phyloP scores from a whole-genome alignment of 345 rosid genomes.

The Cardiospermum halicacabum region DNA sequence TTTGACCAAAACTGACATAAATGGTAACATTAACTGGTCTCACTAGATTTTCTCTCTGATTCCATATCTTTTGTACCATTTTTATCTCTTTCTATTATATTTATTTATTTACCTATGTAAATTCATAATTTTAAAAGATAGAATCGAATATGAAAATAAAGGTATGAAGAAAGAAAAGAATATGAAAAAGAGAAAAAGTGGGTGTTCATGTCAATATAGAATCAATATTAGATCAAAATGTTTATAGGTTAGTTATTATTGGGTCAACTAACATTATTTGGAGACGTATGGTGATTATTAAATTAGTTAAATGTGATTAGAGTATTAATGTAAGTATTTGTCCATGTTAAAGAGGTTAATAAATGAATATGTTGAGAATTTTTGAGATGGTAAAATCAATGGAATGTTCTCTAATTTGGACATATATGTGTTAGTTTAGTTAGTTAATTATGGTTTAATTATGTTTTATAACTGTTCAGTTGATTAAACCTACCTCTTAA shows the following conservation, averaged over 20 bases:
- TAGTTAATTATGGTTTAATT: neutral
- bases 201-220: too few relatives aligned
- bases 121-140: too few relatives aligned
- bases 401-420: neutral
- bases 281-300: too few relatives aligned
- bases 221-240: too few relatives aligned
- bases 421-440: too few relatives aligned
- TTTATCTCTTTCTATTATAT: neutral
- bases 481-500: too few relatives aligned
- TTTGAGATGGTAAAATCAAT: neutral
- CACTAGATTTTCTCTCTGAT: slow-evolving; percentile 8
- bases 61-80: neutral
- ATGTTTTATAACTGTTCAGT: too few relatives aligned
- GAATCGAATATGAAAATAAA: too few relatives aligned
- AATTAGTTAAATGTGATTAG: neutral
- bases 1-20: slow-evolving; percentile 11
- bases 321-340: neutral
- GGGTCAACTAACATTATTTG: neutral
- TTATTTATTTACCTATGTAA: neutral
- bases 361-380: neutral
- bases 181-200: neutral
- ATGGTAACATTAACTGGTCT: neutral
- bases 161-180: neutral
- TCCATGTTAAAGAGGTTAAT: neutral
- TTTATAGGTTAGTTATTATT: too few relatives aligned